phyloP scores from a whole-genome alignment of 495 filamentous ascomycete genomes.

The Chaetomium tenue region DNA sequence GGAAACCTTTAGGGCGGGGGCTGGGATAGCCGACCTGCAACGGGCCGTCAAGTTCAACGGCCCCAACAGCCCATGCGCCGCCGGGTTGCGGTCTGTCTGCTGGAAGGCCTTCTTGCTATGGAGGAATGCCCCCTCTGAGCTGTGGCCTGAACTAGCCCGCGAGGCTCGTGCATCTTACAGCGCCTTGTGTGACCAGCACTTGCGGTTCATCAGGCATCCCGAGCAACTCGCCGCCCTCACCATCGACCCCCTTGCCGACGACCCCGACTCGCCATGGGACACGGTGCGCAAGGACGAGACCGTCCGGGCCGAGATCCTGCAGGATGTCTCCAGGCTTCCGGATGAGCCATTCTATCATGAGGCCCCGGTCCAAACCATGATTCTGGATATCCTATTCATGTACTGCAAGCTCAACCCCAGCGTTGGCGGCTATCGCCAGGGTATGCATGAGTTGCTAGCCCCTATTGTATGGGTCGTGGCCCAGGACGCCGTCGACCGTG shows the following conservation, averaged over 20 bases:
- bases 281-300: conserved; percentile 78
- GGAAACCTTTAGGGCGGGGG: conserved; percentile 58
- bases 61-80: conserved; percentile 59
- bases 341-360: conserved; percentile 89
- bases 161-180: conserved; percentile 72
- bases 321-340: conserved; percentile 92
- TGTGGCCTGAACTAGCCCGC: conserved; percentile 66
- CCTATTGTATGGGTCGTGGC: conserved; percentile 88
- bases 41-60: conserved; percentile 58
- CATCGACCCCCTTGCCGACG: conserved; percentile 83
- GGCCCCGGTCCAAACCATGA: conserved; percentile 70
- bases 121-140: conserved; percentile 60
- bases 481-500: conserved; percentile 65
- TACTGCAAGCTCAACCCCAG: conserved; percentile 91
- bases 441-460: conserved; percentile 94
- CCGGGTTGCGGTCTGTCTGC: conserved; percentile 80
- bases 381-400: conserved; percentile 87
- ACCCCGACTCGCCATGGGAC: conserved; percentile 86
- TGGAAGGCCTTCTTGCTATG: conserved; percentile 94
- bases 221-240: conserved; percentile 67
- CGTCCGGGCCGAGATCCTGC: conserved; percentile 83
- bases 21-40: conserved; percentile 63
- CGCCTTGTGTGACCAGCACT: conserved; percentile 67
- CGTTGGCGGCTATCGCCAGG: conserved; percentile 83
- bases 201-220: conserved; percentile 77